Base-by-base conservation (phyloP, 768 basidiomycete genomes). In the Boletus huronensis region DNA sequence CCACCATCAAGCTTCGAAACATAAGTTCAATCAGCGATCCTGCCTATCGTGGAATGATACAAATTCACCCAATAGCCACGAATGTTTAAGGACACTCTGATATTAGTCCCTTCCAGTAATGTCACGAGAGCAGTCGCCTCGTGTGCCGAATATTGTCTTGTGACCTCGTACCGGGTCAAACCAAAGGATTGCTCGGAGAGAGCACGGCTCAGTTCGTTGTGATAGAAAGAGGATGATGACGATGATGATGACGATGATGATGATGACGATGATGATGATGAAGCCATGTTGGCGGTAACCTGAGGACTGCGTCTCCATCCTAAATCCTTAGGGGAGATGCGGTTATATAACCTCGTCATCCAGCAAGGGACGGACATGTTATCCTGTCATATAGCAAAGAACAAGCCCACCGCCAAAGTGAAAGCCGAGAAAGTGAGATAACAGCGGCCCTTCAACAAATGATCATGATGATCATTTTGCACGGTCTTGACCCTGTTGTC, bases 121-220 rank as follows among this genome's bases (percentile, higher is more conserved):
- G 76, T 78, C 41, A 87, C 76, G 23, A 70, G 70, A 6, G 84
- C 84, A 11, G 70, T 71, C 14, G 85, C 82, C 59, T 81, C 77
- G 48, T 77, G 71, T 2, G 73, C 58, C 3, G 77, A 74, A 1
- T 74, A 65, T 43, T 70, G 62, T 21, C 64, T 61, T 6, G 58
- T 39, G 45, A 84, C 61, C 3, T 74, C 70, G 60, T 77, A 87
- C 56, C 72, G 69, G 38, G 72, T 62, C 55, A 88, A 76, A 17
- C 81, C 82, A 59, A 81, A 84, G 5, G 76, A 70, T 56, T 87
- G 82, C 60, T 88, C 86, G 31, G 68, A 68, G 34, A 89, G 75
- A 25, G 82, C 79, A 23, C 74, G 72, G 21, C 69, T 70, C 19
- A 89, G 74, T 65, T 89, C 87, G 52, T 72, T 65, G 52, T 73